Conservation (phyloP, 2,329 filamentous ascomycete genomes). For the Phyllosticta citriasiana region DNA sequence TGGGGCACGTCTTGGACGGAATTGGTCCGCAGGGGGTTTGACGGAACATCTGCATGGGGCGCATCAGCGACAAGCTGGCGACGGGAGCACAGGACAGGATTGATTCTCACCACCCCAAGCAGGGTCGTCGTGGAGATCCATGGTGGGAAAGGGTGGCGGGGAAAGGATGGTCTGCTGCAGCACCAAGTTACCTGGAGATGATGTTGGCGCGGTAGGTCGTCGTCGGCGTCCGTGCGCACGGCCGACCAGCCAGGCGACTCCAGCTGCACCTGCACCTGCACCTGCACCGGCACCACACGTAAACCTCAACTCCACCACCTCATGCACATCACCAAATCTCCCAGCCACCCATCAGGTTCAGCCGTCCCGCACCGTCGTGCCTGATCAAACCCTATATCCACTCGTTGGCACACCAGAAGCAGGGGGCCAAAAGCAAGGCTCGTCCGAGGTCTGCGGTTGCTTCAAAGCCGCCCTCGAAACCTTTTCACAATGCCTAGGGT, state of each 20-base stretch:
- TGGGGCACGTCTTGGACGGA: constrained; percentile 31
- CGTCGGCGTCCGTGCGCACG: background rate
- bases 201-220: background rate
- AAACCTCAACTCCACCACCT: no score
- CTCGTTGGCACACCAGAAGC: background rate
- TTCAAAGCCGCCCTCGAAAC: background rate
- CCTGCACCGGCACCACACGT: no score
- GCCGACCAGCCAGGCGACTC: background rate
- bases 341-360: no score
- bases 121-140: constrained; percentile 35
- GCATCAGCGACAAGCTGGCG: constrained; percentile 4
- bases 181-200: background rate
- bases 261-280: no score
- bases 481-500: background rate
- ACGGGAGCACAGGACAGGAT: background rate
- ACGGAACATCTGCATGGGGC: constrained; percentile 35
- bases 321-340: no score
- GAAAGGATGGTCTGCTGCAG: background rate
- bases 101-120: constrained; percentile 31
- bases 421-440: background rate
- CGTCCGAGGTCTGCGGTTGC: background rate
- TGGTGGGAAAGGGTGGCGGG: constrained; percentile 11
- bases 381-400: background rate
- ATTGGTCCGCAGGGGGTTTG: constrained; percentile 26
- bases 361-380: no score